These are phyloP conservation scores for Phlebopus sp. DNA, from an alignment of 1,284 basidiomycete genomes.

Conservation along the genomic window DNA sequence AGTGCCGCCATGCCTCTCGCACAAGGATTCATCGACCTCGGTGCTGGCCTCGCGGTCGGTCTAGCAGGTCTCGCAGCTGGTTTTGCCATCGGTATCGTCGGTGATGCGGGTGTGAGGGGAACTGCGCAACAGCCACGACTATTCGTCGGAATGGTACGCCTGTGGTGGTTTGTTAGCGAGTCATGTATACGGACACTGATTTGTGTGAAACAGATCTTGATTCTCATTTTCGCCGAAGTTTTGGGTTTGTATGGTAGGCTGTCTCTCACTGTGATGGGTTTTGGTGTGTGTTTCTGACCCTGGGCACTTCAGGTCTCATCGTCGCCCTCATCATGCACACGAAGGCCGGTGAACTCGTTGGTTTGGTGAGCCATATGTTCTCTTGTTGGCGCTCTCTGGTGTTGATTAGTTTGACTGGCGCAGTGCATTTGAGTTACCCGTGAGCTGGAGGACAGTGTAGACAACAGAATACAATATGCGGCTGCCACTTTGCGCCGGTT, in stretches of 20 bases:
- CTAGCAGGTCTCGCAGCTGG: conserved; percentile 88
- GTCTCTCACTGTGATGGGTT: not conserved
- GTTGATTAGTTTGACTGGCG: not conserved
- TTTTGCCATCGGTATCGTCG: conserved; percentile 93
- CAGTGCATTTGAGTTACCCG: conserved; percentile 23
- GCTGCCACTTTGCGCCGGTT: conserved; percentile 10
- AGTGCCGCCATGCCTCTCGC: conserved; percentile 61
- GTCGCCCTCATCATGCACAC: conserved; percentile 91
- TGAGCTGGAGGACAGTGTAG: conserved; percentile 6
- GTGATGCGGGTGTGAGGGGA: conserved; percentile 91
- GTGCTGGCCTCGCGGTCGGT: conserved; percentile 86
- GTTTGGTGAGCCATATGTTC: conserved; percentile 15
- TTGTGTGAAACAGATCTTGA: conserved; percentile 50
- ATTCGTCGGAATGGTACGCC: conserved; percentile 79
- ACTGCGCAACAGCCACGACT: conserved; percentile 90
- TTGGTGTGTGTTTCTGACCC: not conserved
- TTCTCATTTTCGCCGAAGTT: conserved; percentile 85
- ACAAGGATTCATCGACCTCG: conserved; percentile 86
- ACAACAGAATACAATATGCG: conserved; percentile 12
- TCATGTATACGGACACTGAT: conserved; percentile 8
- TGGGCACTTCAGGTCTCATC: conserved; percentile 56
- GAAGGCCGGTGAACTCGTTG: conserved; percentile 37
- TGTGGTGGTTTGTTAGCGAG: conserved; percentile 13
- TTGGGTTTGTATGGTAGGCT: conserved; percentile 69
- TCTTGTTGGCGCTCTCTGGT: too few species aligned